Base-by-base conservation (phyloP, 169 alveolate species). In the Plasmodium knowlesi region DNA sequence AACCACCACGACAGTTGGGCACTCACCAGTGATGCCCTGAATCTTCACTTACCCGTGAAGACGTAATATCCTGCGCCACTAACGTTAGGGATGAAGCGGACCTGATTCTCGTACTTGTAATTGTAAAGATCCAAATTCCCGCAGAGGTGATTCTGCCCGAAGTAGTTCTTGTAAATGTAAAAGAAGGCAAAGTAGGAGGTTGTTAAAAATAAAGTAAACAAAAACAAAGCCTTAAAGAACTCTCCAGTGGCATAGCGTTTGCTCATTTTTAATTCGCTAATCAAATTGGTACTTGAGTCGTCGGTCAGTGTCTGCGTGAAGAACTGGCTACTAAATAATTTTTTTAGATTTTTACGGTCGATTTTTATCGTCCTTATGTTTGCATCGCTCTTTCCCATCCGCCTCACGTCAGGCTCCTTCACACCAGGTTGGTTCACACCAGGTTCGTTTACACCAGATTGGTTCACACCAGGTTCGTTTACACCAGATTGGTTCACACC, bases 231-330 rank as follows among this genome's bases (percentile, higher is more conserved):
- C 70, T 88, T 88, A 78, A 88, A 39, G n/a, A 88, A 78, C 70
- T 88, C 94, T 4, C 34, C 39, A 57, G 39, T 37, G 12, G 82
- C 81, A 88, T 88, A 88, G n/a, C 81, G 79, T 50, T 78, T 88
- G 34, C 14, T 76, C 81, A 79, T 41, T 57, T 79, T 88, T 76
- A 79, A 19, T 16, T 54, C 94, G 12, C 70, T 78, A 8, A 76
- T 6, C 22, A 89, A 53, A 54, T 88, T 61, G 50, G 50, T 53
- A 22, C 94, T 88, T 43, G 89, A 78, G 46, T 37, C 81, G 32
- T 88, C 94, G 8, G 94, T 88, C 72, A 88, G 50, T 19, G 94
- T 88, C 43, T 88, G 94, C 1, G 94, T 88, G 71, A 88, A 88
- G 50, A 88, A 88, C 46, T 88, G 94, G 50, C 94, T 88, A 50